A percentile compares a stretch with the other conserved stretches of the same genome.
These are phyloP conservation scores for Rubia tinctorum DNA, from an alignment of 305 asterid genomes.

Conservation along the genomic window DNA sequence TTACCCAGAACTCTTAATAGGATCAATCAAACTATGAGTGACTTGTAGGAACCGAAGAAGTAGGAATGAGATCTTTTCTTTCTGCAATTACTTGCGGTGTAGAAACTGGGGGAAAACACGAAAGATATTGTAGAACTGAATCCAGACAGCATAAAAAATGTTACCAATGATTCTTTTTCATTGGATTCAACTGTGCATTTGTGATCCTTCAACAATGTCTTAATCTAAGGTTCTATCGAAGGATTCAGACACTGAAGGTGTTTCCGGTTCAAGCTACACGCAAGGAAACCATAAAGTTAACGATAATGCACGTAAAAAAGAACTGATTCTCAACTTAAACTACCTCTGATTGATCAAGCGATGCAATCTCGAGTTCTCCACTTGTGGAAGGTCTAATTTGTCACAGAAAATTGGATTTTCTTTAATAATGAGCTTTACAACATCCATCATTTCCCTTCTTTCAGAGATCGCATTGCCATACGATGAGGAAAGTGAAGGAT, in stretches of 20 bases:
- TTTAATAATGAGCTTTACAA: slow-evolving; percentile 38
- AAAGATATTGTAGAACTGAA: background rate
- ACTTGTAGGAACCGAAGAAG: slow-evolving; percentile 18
- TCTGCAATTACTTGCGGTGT: slow-evolving; percentile 3
- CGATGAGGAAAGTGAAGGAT: slow-evolving; percentile 38
- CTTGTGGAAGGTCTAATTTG: slow-evolving; percentile 41
- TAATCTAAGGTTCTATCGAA: slow-evolving; percentile 53
- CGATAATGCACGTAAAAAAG: background rate
- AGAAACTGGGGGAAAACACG: slow-evolving; percentile 18
- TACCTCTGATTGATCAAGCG: slow-evolving; percentile 82
- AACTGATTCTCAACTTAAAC: slow-evolving; percentile 4
- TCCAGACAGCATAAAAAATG: background rate
- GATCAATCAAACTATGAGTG: too few species aligned
- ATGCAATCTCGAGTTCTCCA: slow-evolving; percentile 58
- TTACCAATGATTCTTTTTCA: slow-evolving; percentile 32
- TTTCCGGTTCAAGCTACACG: slow-evolving; percentile 87
- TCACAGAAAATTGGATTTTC: slow-evolving; percentile 61
- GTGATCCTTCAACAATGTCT: slow-evolving; percentile 66
- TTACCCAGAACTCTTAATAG: too few species aligned
- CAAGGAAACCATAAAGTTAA: slow-evolving; percentile 3
- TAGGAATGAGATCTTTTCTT: slow-evolving; percentile 19
- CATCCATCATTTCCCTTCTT: slow-evolving; percentile 46
- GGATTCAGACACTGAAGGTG: slow-evolving; percentile 63
- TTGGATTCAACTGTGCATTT: slow-evolving; percentile 42
- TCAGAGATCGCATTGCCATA: slow-evolving; percentile 56